A percentile compares a stretch with the other conserved stretches of the same genome.
phyloP scores from a whole-genome alignment of 1,284 basidiomycete genomes.

The Athelia psychrophila region DNA sequence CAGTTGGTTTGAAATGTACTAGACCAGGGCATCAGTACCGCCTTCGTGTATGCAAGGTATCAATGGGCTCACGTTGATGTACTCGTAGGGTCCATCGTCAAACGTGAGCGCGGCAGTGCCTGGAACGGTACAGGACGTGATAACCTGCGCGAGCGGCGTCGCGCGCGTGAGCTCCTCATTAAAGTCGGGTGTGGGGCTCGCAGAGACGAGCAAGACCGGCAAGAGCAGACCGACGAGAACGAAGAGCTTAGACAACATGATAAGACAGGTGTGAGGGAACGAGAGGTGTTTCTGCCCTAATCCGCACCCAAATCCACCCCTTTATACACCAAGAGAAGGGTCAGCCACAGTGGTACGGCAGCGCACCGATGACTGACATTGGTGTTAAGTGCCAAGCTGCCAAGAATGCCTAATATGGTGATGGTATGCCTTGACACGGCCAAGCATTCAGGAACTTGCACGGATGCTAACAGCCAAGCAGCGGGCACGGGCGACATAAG shows the following conservation, averaged over 20 bases:
- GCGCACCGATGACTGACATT: neutral
- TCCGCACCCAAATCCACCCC: neutral
- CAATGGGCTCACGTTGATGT: conserved; percentile 27
- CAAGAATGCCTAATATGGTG: neutral
- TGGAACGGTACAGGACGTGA: conserved; percentile 25
- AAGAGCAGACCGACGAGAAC: neutral
- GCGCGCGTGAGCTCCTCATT: neutral
- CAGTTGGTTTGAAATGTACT: conserved; percentile 40
- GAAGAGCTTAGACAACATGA: neutral
- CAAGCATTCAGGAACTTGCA: no score
- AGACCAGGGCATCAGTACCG: conserved; percentile 6
- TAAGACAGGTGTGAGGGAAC: neutral
- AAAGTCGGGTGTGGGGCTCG: neutral
- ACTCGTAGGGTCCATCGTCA: conserved; percentile 47
- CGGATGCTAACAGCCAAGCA: no score
- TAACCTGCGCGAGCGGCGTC: conserved; percentile 23
- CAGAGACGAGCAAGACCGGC: neutral
- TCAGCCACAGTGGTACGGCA: neutral
- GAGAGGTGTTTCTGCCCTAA: neutral
- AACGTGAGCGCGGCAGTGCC: conserved; percentile 45
- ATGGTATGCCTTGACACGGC: no score
- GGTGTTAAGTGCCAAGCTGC: neutral
- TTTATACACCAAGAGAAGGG: no score
- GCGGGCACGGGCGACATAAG: no score
- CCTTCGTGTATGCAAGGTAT: neutral